Evolutionary conservation across 2,329 filamentous ascomycete species (phyloP).

Genomic region (Zarea fungicola): DNA sequence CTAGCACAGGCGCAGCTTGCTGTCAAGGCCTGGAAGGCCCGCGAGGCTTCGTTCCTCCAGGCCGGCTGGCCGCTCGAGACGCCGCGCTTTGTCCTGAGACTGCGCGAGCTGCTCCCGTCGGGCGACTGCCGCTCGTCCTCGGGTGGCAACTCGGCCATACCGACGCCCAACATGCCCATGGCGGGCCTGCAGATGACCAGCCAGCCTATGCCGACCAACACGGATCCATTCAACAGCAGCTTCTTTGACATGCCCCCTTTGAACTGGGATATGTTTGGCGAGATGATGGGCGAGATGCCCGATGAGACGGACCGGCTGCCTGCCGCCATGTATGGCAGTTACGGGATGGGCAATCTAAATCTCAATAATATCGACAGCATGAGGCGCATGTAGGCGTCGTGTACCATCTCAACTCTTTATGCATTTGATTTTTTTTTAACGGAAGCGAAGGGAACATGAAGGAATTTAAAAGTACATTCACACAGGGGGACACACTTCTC

Average conservation of each 20-base stretch:
- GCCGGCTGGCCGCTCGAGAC: slow-evolving; percentile 33
- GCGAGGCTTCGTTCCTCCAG: slow-evolving; percentile 37
- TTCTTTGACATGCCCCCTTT: slow-evolving; percentile 11
- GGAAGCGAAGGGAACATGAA: neutral
- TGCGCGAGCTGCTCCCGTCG: slow-evolving; percentile 37
- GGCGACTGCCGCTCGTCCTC: slow-evolving; percentile 9
- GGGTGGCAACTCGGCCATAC: neutral
- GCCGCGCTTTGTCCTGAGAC: slow-evolving; percentile 41
- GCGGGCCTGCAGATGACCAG: slow-evolving; percentile 6
- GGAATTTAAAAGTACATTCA: slow-evolving; percentile 3
- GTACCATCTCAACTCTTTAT: too few relatives aligned
- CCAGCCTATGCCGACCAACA: neutral
- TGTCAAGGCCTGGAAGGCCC: slow-evolving; percentile 48
- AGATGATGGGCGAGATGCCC: slow-evolving; percentile 18
- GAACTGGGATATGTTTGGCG: slow-evolving; percentile 13
- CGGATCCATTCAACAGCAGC: slow-evolving; percentile 3
- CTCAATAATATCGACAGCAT: slow-evolving; percentile 15
- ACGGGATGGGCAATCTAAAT: slow-evolving; percentile 22
- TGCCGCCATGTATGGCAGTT: slow-evolving; percentile 27
- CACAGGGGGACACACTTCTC: neutral
- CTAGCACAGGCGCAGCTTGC: slow-evolving; percentile 41
- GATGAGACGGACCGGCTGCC: slow-evolving; percentile 25
- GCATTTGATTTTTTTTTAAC: neutral
- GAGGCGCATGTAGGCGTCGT: slow-evolving; percentile 8
- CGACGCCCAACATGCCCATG: slow-evolving; percentile 9